Base-by-base conservation (phyloP, 257 asterid genomes). In the Salvia splendens region DNA sequence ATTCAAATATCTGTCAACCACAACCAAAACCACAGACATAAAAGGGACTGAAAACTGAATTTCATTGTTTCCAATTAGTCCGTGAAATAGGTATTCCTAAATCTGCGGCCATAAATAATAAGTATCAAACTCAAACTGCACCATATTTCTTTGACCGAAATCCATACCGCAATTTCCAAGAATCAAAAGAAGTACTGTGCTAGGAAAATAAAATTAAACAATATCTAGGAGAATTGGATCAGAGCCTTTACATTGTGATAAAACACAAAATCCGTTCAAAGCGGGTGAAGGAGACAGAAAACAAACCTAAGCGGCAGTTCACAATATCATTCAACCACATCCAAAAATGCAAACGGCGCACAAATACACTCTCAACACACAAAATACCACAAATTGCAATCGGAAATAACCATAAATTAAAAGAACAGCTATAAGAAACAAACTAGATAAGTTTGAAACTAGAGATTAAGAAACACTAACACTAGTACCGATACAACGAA, bases 251-350 rank as follows among this genome's bases (percentile, higher is more conserved):
- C 70, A 60, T 38, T 57, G 40, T 55, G 7, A 61, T 41, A 67
- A 35, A 41, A 67, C 15, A 58, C 6, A 8, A 0, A 38, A 32
- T 30, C 50, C 42, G 12, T 8, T 12, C 35, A 59, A 12, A 58
- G 30, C 6, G 11, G 24, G 47, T 2, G 12, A 5, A 36, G 28
- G 9, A 12, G 10, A 41, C 12, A 46, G 12, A 40, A 64, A 58
- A 11, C 48, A 65, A 52, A 67, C 70, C 67, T 65, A 62, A 55
- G 38, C 48, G 12, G 43, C 76, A 52, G 65, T 59, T 65, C 48
- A 65, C 52, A 33, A 58, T 40, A 28, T 42, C 64, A 16, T 49
- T 61, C 17, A 50, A 32, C 46, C 68, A 4, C 36, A 63, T 53
- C 58, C 35, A 24, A 28, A 52, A 17, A 9, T n/a, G 41, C 70